These are phyloP conservation scores for Arabis alpina DNA, from an alignment of 345 rosid genomes.

Conservation along the genomic window DNA sequence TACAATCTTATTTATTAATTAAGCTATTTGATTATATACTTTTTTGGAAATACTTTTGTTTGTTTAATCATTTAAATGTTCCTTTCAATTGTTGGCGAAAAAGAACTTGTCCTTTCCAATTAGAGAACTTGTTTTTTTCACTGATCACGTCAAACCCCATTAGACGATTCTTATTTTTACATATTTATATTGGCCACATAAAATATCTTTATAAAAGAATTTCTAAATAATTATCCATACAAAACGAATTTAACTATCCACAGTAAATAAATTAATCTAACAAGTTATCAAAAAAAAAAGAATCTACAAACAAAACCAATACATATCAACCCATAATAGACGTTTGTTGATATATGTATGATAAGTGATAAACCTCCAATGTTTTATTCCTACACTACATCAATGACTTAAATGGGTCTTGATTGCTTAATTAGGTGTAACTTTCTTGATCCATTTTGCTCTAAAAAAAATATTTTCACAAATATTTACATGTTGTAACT, in stretches of 20 bases:
- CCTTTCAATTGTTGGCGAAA: neutral
- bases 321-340: neutral
- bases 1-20: slow-evolving; percentile 3
- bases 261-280: neutral
- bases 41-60: neutral
- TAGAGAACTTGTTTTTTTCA: neutral
- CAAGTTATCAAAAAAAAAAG: too few species aligned
- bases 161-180: neutral
- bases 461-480: neutral
- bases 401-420: neutral
- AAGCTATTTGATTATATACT: neutral
- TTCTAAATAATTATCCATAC: neutral
- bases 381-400: neutral
- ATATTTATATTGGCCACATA: slow-evolving; percentile 16
- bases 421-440: neutral
- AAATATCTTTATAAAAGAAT: neutral
- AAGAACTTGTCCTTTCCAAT: slow-evolving; percentile 14
- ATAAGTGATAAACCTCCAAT: neutral
- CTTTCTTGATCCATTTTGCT: neutral
- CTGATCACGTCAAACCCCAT: slow-evolving; percentile 29
- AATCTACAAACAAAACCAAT: neutral
- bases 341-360: neutral
- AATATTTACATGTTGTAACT: neutral
- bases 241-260: neutral
- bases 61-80: neutral